Evolutionary conservation across 768 basidiomycete genomes (phyloP), one percentile per base, ranked within the genome.

Genomic region (Lactarius trivialis): DNA sequence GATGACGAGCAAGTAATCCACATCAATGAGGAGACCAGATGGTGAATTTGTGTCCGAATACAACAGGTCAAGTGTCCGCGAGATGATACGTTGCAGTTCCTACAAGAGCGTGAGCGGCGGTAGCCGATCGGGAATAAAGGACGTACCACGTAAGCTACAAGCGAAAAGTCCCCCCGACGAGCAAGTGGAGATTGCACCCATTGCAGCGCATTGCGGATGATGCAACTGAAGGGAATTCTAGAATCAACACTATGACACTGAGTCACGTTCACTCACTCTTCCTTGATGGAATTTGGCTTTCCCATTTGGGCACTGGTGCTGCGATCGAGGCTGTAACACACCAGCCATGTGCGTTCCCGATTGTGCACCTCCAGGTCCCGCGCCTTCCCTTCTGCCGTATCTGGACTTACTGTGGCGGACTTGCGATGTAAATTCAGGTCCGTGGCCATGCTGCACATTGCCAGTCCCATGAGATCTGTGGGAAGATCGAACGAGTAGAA

Each of bases 241-340:
- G 34, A 60, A 57, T 59, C 60, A 15, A 52, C 45, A 52, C 34
- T 26, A 43, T 50, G 45, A 58, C 39, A 39, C 52, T 45, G 15
- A 51, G 15, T 32, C 21, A 51, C n/a, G 54, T 21, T 39, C 30
- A 81, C 91, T 68, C 71, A 93, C 91, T 99, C 96, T 75, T 98
- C 96, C 71, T 88, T 86, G 67, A 98, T 87, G 2, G 88, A 85
- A 70, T 91, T 85, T 4, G 96, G 96, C 75, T 97, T 98, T 49
- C 95, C 95, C 93, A 98, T 93, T 75, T 96, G 94, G 0, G 95
- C 91, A 67, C 93, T 91, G 61, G 89, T 81, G 68, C 93, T 96
- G 64, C 93, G 81, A 72, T 98, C 95, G 36, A 97, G 79, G 60
- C 82, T 82, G 72, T 86, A 94, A 69, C 91, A 93, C 62, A 93